Evolutionary conservation across 164 flowering plant genomes (phyloP), one percentile per base, ranked within the genome.

Genomic region (Chimonanthus praecox): DNA sequence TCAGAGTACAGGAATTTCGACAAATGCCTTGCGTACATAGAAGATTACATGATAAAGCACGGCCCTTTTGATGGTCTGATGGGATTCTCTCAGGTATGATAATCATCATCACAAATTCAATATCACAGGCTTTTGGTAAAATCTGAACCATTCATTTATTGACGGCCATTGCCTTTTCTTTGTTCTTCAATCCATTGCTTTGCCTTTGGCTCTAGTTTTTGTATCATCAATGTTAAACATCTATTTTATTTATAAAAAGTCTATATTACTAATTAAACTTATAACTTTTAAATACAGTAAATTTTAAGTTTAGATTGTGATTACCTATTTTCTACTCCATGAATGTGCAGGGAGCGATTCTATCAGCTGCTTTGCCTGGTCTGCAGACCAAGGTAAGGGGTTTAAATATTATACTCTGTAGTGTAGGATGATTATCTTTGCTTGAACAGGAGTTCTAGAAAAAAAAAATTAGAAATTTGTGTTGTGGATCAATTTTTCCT

Each of bases 61-160:
- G 97, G 92, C 11, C 98, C 98, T 0, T 82, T 94, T 62, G 94
- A 94, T 81, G 97, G 98, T 10, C 83, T 94, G 2, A 73, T 92
- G 72, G 98, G 98, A 20, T 92, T 94, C 72, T 94, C 98, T 2
- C 97, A 94, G 91, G 98, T 89, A 6, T 48, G 61, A 5, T 45
- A 7, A 2, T n/a, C 65, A 63, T 20, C 66, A 63, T 0, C 66
- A 6, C 0, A 15, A 63, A 33, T 33, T 33, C 33, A 33, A 33
- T 33, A 33, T 33, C 2, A 33, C 33, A 33, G 33, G 33, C 33
- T 21, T 70, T 18, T 50, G 50, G 1, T 4, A 8, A 50, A 46
- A 68, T 13, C 20, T 64, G n/a, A 33, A 64, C 4, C 33, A 33
- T 33, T 33, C 1, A 33, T 33, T 33, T 33, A 21, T 33, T 33